Base-by-base conservation (phyloP, 2,329 filamentous ascomycete genomes). In the Coniella vitis region DNA sequence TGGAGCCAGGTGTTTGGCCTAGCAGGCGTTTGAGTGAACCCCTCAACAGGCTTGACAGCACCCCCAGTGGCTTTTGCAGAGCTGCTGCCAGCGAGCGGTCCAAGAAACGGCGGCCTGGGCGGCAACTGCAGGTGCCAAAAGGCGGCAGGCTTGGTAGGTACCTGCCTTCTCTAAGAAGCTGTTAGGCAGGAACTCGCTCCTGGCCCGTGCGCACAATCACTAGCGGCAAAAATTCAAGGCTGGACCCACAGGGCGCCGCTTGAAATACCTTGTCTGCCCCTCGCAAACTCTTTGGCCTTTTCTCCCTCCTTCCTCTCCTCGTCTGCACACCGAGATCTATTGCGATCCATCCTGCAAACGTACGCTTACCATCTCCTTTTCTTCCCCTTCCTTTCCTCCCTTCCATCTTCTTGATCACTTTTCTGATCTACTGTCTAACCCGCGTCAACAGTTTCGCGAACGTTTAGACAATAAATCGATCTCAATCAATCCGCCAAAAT, bases 311-410 rank as follows among this genome's bases (percentile, higher is more conserved):
- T 51, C 44, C 47, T 47, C 39, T 47, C 45, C 37, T 25, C 45
- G 45, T 47, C 45, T 40, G 51, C 51, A 53, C 45, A 53, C 51
- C 51, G 51, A 49, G 51, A 53, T 53, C 48, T 50, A 47, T 41
- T 47, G 51, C 51, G 51, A 53, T 53, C 51, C 51, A 53, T 53
- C 48, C 51, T 53, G 51, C 51, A 53, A 53, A 53, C 51, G 45
- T 50, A 50, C 17, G 51, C 20, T n/a, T 4, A 20, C 22, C 29
- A 13, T 20, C 37, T 35, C 21, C 35, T 19, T 7, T 21, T 21
- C 35, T 16, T 25, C 36, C 35, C 22, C 31, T 21, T 37, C 34
- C 29, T 38, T 34, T 17, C n/a, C 14, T 25, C 41, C n/a, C 4
- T 17, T 2, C 14, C 12, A n/a, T n/a, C 31, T 16, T 19, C 20